Evolutionary conservation across 164 flowering plant species (phyloP), one percentile per base, ranked within the genome.

Genomic region (Paratinospora sagittata): DNA sequence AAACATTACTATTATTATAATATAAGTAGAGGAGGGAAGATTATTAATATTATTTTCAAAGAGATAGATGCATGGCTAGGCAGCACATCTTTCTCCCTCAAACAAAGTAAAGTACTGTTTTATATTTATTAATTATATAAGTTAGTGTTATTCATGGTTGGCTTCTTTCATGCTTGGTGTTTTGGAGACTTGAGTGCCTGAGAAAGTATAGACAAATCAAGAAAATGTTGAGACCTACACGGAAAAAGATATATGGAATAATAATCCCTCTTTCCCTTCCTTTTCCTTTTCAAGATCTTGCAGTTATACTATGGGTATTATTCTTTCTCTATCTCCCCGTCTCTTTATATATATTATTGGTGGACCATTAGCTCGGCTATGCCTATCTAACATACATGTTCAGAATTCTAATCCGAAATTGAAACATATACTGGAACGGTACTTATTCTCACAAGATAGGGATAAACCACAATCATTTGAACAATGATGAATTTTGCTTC

Each of bases 151-250:
- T 63, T 75, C n/a, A 27, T n/a, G 52, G n/a, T 27, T 66, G 62
- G 55, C 55, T 76, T 47, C 66, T 37, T 43, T 55, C 39, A 45
- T 64, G 71, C 33, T 70, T 65, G 69, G 70, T 33, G n/a, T 23
- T 61, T 19, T 66, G 74, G 23, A 63, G 68, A 41, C 61, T 55
- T 52, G 64, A 57, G 61, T 82, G 85, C 82, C 74, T 73, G 74
- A 63, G 70, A 82, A 82, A 82, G 85, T 70, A 70, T 66, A 70
- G 85, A 79, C 84, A 82, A 47, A 60, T 71, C 24, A 39, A 60
- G 52, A 69, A 72, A 62, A 70, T 55, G 71, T 34, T 55, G 62
- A 65, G 21, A 58, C 41, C 27, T 27, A 36, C n/a, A n/a, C 4
- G 34, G 43, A 65, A 34, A 65, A 65, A n/a, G 67, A 65, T 65